These are phyloP conservation scores for Chloromonas sp. DNA, from an alignment of 163 green algal species.

Conservation along the genomic window DNA sequence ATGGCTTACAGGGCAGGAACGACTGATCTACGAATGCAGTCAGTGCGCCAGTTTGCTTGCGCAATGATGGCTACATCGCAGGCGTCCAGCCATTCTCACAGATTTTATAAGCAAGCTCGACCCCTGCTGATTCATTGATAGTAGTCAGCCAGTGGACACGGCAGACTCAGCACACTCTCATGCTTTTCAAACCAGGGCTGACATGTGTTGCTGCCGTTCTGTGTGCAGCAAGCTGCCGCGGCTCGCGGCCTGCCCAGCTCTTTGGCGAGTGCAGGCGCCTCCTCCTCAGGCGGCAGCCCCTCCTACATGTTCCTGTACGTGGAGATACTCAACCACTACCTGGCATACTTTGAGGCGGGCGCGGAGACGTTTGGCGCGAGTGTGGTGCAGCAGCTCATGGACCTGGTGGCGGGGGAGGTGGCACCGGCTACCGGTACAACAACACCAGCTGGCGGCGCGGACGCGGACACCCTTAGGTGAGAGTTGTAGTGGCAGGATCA, in stretches of 20 bases:
- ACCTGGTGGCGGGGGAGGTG: conserved; percentile 57
- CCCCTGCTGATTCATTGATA: no score
- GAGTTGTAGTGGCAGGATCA: not conserved
- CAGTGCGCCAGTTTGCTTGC: not conserved
- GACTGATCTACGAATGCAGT: not conserved
- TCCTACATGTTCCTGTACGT: conserved; percentile 67
- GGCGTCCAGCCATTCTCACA: not conserved
- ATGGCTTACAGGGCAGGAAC: no score
- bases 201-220: not conserved
- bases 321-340: conserved; percentile 87
- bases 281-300: not conserved
- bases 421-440: not conserved
- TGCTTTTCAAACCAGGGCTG: not conserved
- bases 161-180: no score
- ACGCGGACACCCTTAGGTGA: not conserved
- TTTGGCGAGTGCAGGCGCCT: not conserved
- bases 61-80: no score
- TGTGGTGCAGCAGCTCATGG: conserved; percentile 61
- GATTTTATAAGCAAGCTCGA: not conserved
- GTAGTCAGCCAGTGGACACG: no score
- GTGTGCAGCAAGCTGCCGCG: not conserved
- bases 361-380: conserved; percentile 53
- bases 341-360: conserved; percentile 78
- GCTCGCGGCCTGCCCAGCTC: not conserved
- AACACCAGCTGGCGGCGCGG: not conserved